Evolutionary conservation across 148 eudicot genomes (phyloP).

Genomic region (Euryodendron excelsum): DNA sequence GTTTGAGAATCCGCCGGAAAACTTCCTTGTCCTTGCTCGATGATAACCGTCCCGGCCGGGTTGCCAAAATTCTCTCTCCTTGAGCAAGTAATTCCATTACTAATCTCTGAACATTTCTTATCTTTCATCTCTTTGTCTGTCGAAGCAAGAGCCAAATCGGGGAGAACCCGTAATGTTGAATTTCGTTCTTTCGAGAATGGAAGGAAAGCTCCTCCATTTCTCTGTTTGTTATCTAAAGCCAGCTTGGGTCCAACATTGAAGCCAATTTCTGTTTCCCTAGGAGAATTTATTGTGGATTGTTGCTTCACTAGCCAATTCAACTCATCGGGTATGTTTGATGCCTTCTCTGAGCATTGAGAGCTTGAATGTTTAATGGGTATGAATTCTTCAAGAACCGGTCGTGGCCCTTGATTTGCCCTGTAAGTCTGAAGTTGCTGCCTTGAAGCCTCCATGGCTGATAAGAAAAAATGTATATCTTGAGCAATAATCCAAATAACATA

Average conservation of each 20-base stretch:
- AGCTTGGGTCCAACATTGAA: conserved; percentile 40
- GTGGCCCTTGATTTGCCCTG: conserved; percentile 41
- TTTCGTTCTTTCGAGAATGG: conserved; percentile 67
- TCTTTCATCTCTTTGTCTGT: conserved; percentile 54
- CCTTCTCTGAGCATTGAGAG: conserved; percentile 39
- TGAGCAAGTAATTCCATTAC: conserved; percentile 11
- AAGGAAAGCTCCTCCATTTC: conserved; percentile 72
- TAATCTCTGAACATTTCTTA: conserved; percentile 33
- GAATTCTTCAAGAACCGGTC: conserved; percentile 85
- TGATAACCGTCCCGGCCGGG: neutral
- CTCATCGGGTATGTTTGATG: conserved; percentile 46
- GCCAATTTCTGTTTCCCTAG: conserved; percentile 42
- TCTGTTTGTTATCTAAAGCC: conserved; percentile 46
- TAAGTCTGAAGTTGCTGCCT: conserved; percentile 76
- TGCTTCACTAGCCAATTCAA: conserved; percentile 68
- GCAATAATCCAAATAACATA: neutral
- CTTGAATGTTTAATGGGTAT: conserved; percentile 64
- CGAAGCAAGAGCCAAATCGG: conserved; percentile 61
- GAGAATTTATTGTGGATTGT: neutral
- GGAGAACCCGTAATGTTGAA: conserved; percentile 21
- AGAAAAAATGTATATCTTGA: neutral
- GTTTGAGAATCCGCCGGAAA: conserved; percentile 22
- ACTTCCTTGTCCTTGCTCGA: conserved; percentile 21
- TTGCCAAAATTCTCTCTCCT: conserved; percentile 7
- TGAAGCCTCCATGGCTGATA: conserved; percentile 68